Base-by-base conservation (phyloP, 176 grass and related monocot genomes). In the Zizania latifolia region DNA sequence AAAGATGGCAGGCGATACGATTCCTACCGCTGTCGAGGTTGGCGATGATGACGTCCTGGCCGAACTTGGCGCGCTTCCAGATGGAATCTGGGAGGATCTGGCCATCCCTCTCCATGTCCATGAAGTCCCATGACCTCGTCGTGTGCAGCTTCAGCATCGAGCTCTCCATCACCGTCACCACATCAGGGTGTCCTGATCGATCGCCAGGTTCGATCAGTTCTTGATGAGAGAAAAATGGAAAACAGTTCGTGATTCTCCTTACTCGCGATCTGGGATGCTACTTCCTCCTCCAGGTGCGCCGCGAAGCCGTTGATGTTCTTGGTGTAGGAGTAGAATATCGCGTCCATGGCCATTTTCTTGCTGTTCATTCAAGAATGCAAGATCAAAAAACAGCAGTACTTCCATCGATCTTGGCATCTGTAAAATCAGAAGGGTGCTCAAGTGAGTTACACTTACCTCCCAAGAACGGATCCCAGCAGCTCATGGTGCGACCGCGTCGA, bases 231-330 rank as follows among this genome's bases (percentile, higher is more conserved):
- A n/a, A n/a, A n/a, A n/a, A n/a, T n/a, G n/a, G n/a, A n/a, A n/a
- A n/a, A n/a, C n/a, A n/a, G n/a, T n/a, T n/a, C 3, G 3, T 12
- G 12, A n/a, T 23, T 9, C 24, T 68, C 79, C n/a, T 83, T 83
- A 96, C 93, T 87, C 65, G 87, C 56, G 2, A 97, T 76, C 17
- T 76, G 65, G 2, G 21, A 2, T 3, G 90, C 87, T 10, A 65
- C 65, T 23, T 84, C 66, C 19, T 82, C 85, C 43, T 93, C 93
- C 15, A 93, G 28, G 28, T 68, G 79, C 3, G 87, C 93, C 11
- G 82, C 90, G 58, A 97, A 97, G 48, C 93, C 93, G 44, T 97
- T 97, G 51, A 97, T 84, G 82, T 65, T 63, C 76, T 88, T 97
- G 0, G 72, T 86, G 85, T 97, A 97, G 36, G 93, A 97, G 78